Percentiles rank a stretch among this genome's conserved stretches.
These are phyloP conservation scores for Xylaria venustula DNA, from an alignment of 495 filamentous ascomycete species.

Conservation along the genomic window DNA sequence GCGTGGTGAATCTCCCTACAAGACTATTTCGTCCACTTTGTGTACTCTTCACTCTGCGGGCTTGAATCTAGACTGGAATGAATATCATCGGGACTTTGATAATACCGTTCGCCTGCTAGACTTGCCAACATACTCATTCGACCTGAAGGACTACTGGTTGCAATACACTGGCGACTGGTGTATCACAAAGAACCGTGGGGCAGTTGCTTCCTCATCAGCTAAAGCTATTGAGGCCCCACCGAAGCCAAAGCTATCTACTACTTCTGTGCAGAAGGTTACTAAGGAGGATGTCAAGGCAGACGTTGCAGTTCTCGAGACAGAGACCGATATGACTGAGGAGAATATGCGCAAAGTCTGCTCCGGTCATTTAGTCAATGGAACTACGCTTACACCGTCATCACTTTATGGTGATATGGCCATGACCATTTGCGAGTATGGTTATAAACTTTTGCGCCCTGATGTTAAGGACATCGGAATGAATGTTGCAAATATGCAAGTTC, in stretches of 20 bases:
- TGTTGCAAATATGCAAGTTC: slow-evolving; percentile 62
- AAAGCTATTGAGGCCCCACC: slow-evolving; percentile 49
- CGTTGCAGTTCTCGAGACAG: slow-evolving; percentile 56
- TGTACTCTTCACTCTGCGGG: slow-evolving; percentile 63
- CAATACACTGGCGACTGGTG: slow-evolving; percentile 67
- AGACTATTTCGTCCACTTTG: slow-evolving; percentile 59
- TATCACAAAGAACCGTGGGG: slow-evolving; percentile 69
- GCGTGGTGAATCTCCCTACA: slow-evolving; percentile 59
- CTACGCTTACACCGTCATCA: slow-evolving; percentile 51
- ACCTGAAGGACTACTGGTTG: slow-evolving; percentile 82
- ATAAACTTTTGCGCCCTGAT: slow-evolving; percentile 56
- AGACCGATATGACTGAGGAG: slow-evolving; percentile 64
- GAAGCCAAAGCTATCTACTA: slow-evolving; percentile 47
- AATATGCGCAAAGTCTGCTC: slow-evolving; percentile 60
- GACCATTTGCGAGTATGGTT: slow-evolving; percentile 67
- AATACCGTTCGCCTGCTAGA: slow-evolving; percentile 59
- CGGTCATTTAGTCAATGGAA: slow-evolving; percentile 73
- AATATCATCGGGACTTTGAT: slow-evolving; percentile 72
- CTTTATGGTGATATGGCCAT: slow-evolving; percentile 78
- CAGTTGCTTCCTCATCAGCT: slow-evolving; percentile 44
- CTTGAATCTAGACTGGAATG: slow-evolving; percentile 70
- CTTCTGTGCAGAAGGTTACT: slow-evolving; percentile 52
- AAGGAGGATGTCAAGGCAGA: slow-evolving; percentile 55
- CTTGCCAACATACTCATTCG: slow-evolving; percentile 74
- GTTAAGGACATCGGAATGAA: slow-evolving; percentile 56